Evolutionary conservation across 805 yeast genomes (phyloP).

Genomic region (Saccharomyces eubayanus): DNA sequence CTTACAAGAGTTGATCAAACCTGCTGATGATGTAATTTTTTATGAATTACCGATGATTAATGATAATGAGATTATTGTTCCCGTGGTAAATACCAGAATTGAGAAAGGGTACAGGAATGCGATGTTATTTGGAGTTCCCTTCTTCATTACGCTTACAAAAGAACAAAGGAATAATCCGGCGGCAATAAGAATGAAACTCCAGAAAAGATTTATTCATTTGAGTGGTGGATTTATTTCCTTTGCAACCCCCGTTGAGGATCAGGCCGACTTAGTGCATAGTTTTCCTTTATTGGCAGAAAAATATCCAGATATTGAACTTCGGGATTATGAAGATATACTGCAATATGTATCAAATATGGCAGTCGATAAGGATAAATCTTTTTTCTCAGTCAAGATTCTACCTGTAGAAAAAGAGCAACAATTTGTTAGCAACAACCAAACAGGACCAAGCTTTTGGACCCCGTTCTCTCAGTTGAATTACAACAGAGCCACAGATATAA

Average conservation of each 20-base stretch:
- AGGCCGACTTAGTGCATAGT: slow-evolving; percentile 6
- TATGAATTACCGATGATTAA: slow-evolving; percentile 42
- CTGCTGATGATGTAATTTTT: slow-evolving; percentile 56
- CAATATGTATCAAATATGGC: slow-evolving; percentile 5
- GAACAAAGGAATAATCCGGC: slow-evolving; percentile 52
- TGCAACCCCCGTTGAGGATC: slow-evolving; percentile 22
- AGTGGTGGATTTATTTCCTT: slow-evolving; percentile 35
- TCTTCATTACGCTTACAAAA: slow-evolving; percentile 50
- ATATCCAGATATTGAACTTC: slow-evolving; percentile 17
- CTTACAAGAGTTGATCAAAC: slow-evolving; percentile 54
- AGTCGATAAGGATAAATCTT: slow-evolving; percentile 8
- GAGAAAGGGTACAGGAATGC: slow-evolving; percentile 35
- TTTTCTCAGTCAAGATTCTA: slow-evolving; percentile 17
- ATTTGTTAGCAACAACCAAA: neutral
- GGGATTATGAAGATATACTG: slow-evolving; percentile 14
- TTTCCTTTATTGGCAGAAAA: slow-evolving; percentile 30
- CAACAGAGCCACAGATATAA: slow-evolving; percentile 11
- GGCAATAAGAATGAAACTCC: slow-evolving; percentile 48
- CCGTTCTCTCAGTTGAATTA: slow-evolving; percentile 17
- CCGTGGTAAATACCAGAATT: slow-evolving; percentile 44
- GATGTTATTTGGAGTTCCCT: slow-evolving; percentile 65
- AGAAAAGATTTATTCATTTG: slow-evolving; percentile 39
- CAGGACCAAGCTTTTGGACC: slow-evolving; percentile 15
- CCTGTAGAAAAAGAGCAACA: neutral
- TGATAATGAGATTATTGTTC: slow-evolving; percentile 47